Conservation (phyloP, 2,329 filamentous ascomycete species). For the Aspergillus chevalieri region DNA sequence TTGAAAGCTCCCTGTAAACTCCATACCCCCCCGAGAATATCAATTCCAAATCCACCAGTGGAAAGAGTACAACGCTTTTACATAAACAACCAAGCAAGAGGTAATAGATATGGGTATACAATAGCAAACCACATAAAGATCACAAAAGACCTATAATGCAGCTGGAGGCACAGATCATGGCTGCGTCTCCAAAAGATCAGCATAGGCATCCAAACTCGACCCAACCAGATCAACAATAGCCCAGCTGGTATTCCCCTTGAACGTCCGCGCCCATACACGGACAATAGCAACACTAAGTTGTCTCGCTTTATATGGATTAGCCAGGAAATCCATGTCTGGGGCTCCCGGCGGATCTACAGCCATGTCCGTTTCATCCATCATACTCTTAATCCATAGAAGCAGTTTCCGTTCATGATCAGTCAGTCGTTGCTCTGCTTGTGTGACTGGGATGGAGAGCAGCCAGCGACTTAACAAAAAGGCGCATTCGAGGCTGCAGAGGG, state of each 20-base stretch:
- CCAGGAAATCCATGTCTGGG: constrained; percentile 38
- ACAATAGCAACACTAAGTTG: constrained; percentile 45
- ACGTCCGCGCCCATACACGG: constrained; percentile 42
- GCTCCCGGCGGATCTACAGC: constrained; percentile 33
- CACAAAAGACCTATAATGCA: constrained; percentile 7
- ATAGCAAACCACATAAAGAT: constrained; percentile 3
- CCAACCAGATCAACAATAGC: constrained; percentile 44
- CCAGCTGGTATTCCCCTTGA: constrained; percentile 45
- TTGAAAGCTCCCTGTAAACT: too few species aligned
- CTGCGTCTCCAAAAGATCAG: constrained; percentile 37
- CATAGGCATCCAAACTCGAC: constrained; percentile 42
- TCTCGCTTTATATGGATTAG: constrained; percentile 38
- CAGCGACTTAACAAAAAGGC: constrained; percentile 45
- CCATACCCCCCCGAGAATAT: too few species aligned
- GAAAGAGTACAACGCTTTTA: constrained; percentile 1
- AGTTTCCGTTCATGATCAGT: constrained; percentile 44
- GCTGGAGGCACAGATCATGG: not conserved
- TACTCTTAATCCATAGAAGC: constrained; percentile 44
- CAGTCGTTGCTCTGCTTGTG: constrained; percentile 37
- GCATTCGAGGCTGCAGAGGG: constrained; percentile 49
- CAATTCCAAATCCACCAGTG: not conserved
- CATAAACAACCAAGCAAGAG: constrained; percentile 2
- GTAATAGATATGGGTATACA: constrained; percentile 13
- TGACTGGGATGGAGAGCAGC: constrained; percentile 40
- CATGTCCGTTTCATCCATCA: constrained; percentile 47